Evolutionary conservation across 2,329 filamentous ascomycete genomes (phyloP), one percentile per base, ranked within the genome.

Genomic region (Tolypocladium pustulatum): DNA sequence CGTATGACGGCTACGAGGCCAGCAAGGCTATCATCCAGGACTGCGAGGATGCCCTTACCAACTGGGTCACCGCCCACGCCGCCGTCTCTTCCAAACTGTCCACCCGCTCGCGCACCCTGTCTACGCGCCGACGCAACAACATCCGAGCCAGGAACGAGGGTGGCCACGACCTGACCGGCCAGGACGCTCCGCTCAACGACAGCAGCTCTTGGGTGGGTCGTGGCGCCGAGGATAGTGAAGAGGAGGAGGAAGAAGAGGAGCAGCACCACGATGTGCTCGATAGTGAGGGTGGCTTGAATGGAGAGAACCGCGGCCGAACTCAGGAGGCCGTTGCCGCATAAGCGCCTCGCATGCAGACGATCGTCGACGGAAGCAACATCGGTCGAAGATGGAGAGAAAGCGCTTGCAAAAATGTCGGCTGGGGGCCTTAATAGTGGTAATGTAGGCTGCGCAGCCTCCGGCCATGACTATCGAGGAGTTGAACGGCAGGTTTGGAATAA

Each of bases 21-120:
- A 96, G 90, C 83, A 97, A 97, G 78, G 93, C 89, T 63, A 97
- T 99, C 75, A 97, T 99, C 69, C 94, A 99, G 78, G 94, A 99
- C 75, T 99, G 94, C 74, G 94, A 99, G 76, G 92, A 97, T 71
- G 84, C 94, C 1, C 86, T 99, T 61, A 97, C 91, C 72, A 97
- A 96, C 80, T 99, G 94, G 94, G 91, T 97, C 43, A 83, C 86
- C 59, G 87, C 91, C 68, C 94, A 95, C 70, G 93, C 94, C 7
- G 87, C 90, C 53, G 91, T 99, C 65, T 88, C 83, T 59, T 87
- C 92, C 63, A 92, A 90, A 73, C 85, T 99, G 55, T 96, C 91
- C 5, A 89, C 87, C 22, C 90, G 94, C 60, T 86, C 93, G 46
- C 90, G 92, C 65, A 95, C 88, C 20, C 83, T 97, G 40, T 96